These are phyloP conservation scores for Mortierella claussenii DNA, from an alignment of 192 early-diverging fungal genomes.

Conservation along the genomic window DNA sequence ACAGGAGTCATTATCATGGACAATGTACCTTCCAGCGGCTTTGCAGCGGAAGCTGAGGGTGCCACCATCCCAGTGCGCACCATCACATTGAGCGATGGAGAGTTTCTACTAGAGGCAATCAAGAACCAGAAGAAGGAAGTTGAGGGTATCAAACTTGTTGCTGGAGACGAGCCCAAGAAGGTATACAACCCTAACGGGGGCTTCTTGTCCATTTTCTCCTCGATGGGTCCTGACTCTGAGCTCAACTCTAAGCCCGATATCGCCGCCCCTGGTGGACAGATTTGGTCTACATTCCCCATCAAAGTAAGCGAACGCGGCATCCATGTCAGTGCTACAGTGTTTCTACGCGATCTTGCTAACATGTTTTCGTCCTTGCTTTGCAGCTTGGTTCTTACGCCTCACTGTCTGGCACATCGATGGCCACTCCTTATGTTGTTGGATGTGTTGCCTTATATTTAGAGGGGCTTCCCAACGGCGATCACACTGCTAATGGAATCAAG, in stretches of 20 bases:
- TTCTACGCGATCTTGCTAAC: background rate
- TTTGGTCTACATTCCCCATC: conserved; percentile 70
- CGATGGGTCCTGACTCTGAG: conserved; percentile 77
- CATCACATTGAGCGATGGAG: conserved; percentile 63
- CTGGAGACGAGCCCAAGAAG: conserved; percentile 59
- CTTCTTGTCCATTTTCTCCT: conserved; percentile 77
- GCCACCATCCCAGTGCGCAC: conserved; percentile 66
- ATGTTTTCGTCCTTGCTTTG: background rate
- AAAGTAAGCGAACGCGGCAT: conserved; percentile 42
- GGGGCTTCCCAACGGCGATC: conserved; percentile 30
- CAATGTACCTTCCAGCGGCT: conserved; percentile 20
- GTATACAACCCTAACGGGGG: conserved; percentile 62
- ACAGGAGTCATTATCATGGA: conserved; percentile 76
- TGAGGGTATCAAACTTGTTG: conserved; percentile 53
- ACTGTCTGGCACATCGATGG: conserved; percentile 75
- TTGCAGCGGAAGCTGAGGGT: conserved; percentile 27
- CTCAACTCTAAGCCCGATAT: conserved; percentile 73
- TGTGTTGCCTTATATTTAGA: conserved; percentile 50
- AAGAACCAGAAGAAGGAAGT: conserved; percentile 25
- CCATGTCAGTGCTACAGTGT: too few species aligned
- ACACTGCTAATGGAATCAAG: conserved; percentile 41
- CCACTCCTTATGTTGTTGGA: conserved; percentile 67
- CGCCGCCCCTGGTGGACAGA: conserved; percentile 69
- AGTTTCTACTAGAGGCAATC: conserved; percentile 59
- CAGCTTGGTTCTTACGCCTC: conserved; percentile 62